phyloP scores from a whole-genome alignment of 345 rosid species.

The Hypericum androsaemum region DNA sequence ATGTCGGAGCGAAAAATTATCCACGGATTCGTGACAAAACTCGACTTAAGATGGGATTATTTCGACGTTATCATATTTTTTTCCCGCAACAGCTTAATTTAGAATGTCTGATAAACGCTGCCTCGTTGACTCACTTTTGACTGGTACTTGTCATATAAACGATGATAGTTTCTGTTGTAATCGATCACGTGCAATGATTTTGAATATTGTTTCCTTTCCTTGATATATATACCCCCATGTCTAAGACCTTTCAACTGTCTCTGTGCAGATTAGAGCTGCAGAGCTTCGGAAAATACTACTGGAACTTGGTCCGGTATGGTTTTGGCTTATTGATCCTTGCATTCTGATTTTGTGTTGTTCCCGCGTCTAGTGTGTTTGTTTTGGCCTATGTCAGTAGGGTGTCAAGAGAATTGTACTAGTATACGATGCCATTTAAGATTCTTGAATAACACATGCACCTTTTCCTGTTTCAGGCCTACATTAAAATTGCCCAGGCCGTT shows the following conservation, averaged over 20 bases:
- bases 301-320: conserved; percentile 84
- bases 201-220: background rate
- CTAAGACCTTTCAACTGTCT: background rate
- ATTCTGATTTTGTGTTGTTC: background rate
- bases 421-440: too few relatives aligned
- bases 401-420: background rate
- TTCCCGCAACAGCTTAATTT: too few relatives aligned
- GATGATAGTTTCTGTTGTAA: too few relatives aligned
- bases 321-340: background rate
- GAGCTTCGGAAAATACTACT: conserved; percentile 69
- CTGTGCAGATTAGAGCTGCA: conserved; percentile 71
- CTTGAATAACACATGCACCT: background rate
- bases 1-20: too few relatives aligned
- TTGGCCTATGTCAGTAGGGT: background rate
- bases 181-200: too few relatives aligned
- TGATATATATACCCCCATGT: too few relatives aligned
- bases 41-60: too few relatives aligned
- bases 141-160: too few relatives aligned
- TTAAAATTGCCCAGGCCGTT: conserved; percentile 90
- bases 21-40: too few relatives aligned
- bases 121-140: too few relatives aligned
- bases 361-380: background rate
- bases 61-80: too few relatives aligned
- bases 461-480: conserved; percentile 55
- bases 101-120: too few relatives aligned